Conservation (phyloP, 106 monocot genomes). For the Posidonia australis region DNA sequence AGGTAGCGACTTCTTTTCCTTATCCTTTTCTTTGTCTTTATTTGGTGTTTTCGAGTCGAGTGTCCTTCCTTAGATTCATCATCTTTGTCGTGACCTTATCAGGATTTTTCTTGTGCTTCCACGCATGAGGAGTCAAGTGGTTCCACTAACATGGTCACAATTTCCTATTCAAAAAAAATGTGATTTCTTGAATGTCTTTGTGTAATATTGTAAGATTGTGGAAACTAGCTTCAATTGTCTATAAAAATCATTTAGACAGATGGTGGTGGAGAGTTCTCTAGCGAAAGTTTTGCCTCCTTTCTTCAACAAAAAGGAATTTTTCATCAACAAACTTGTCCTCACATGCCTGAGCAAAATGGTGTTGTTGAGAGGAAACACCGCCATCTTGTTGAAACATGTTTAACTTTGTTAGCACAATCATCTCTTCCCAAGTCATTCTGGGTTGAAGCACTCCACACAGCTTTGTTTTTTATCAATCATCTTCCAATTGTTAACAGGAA, state of each 20-base stretch:
- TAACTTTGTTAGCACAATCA: not conserved
- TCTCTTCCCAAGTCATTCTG: not conserved
- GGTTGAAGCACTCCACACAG: not conserved
- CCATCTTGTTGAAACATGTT: constrained; percentile 1
- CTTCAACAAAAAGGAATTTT: not conserved
- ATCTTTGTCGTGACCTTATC: too few species aligned
- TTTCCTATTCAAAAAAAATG: constrained; percentile 1
- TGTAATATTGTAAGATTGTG: not conserved
- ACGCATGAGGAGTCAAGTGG: too few species aligned
- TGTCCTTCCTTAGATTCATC: too few species aligned
- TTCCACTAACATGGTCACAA: too few species aligned
- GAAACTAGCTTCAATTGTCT: not conserved
- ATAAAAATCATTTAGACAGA: not conserved
- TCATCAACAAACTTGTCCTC: constrained; percentile 3
- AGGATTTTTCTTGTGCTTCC: too few species aligned
- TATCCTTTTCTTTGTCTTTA: too few species aligned
- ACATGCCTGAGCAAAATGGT: constrained; percentile 7
- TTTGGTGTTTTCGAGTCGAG: too few species aligned
- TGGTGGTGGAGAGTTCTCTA: constrained; percentile 3
- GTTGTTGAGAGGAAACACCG: constrained; percentile 2
- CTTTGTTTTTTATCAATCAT: not conserved
- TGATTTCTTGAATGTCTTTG: not conserved
- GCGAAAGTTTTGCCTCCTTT: not conserved
- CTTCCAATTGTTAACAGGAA: not conserved
- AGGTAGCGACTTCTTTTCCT: too few species aligned